phyloP scores from a whole-genome alignment of 1,139 yeast genomes.

The Pichia sp. region DNA sequence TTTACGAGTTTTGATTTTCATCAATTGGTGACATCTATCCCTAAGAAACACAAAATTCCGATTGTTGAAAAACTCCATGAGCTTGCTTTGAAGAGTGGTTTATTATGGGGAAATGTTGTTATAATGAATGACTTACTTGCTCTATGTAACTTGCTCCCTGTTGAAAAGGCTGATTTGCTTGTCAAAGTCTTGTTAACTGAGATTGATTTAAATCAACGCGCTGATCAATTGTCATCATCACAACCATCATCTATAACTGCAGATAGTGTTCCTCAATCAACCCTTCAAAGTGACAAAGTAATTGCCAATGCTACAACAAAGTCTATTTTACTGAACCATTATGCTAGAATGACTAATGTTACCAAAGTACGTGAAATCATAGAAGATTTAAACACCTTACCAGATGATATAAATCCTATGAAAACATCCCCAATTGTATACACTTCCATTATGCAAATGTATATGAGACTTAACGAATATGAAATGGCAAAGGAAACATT shows the following conservation, averaged over 20 bases:
- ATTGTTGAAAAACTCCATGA: conserved; percentile 34
- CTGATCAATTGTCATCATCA: background rate
- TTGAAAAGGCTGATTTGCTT: conserved; percentile 7
- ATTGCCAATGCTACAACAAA: conserved; percentile 36
- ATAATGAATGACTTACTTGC: conserved; percentile 36
- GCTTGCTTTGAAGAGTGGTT: conserved; percentile 24
- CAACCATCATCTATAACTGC: background rate
- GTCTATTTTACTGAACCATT: conserved; percentile 36
- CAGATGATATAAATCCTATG: conserved; percentile 14
- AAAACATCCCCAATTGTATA: conserved; percentile 41
- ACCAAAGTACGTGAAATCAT: conserved; percentile 28
- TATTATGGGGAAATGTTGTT: conserved; percentile 29
- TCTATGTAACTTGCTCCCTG: conserved; percentile 11
- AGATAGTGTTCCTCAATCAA: background rate
- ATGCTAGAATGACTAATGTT: conserved; percentile 28
- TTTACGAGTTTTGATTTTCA: conserved; percentile 35
- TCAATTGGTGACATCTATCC: conserved; percentile 38
- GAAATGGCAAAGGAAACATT: conserved; percentile 66
- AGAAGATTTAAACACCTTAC: conserved; percentile 9
- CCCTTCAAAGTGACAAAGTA: conserved; percentile 4
- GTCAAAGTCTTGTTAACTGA: conserved; percentile 27
- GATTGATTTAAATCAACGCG: conserved; percentile 9
- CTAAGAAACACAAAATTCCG: conserved; percentile 31
- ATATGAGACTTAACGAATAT: conserved; percentile 48
- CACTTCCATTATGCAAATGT: conserved; percentile 59